Evolutionary conservation across 495 filamentous ascomycete genomes (phyloP), one percentile per base, ranked within the genome.

Genomic region (Hypoxylon fuscum): DNA sequence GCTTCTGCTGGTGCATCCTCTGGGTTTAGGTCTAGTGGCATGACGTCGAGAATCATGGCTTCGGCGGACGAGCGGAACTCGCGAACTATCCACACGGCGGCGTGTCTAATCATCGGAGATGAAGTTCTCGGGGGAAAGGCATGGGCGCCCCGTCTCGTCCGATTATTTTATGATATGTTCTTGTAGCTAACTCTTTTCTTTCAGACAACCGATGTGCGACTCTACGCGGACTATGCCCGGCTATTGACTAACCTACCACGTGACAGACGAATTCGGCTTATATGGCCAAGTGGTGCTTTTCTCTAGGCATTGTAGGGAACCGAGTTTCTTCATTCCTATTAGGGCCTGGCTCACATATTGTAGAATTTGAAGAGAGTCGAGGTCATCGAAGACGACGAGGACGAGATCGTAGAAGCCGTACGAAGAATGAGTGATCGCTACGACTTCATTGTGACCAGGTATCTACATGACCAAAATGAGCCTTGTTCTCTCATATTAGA

Each of bases 91-190:
- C 86, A 92, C 69, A 97, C 94, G 44, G 95, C 95, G 23, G 95
- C 90, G 55, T 96, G 92, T 70, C 77, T 98, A 42, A 92, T 98
- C 62, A 98, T 98, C 64, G 95, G 95, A 17, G 94, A 98, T 75
- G 95, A 98, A 71, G 91, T 98, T 3, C 82, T 98, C 2, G 92
- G 91, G n/a, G 95, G 95, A 59, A 98, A 98, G 89, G 94, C 91
- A 69, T 8, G 25, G 40, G 77, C 18, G 35, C 41, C 14, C 12
- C 34, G 35, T 21, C 34, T 37, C 15, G 32, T 32, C 31, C 4
- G 8, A 8, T 18, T 31, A 1, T 42, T 0, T 40, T 21, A 21
- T 41, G 2, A 27, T 31, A 29, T 45, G 23, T 8, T 25, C 20
- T 8, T 21, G 29, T 17, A 42, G 40, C 60, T 64, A 48, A 64